These are phyloP conservation scores for Trichoderma asperellum DNA, from an alignment of 2,329 filamentous ascomycete species.

Conservation along the genomic window DNA sequence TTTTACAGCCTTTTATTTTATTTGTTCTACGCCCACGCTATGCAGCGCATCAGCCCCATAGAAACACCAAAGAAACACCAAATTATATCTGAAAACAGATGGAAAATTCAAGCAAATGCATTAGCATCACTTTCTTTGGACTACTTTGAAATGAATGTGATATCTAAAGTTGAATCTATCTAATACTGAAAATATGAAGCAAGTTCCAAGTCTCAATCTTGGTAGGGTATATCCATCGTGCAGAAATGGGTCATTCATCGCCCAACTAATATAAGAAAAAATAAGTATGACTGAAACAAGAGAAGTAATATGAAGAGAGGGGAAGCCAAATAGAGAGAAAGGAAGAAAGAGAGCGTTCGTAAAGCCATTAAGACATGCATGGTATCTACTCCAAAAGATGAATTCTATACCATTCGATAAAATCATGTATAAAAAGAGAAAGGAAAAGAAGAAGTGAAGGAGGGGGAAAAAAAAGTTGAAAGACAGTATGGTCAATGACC, in stretches of 20 bases:
- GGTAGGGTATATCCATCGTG: slow-evolving; percentile 19
- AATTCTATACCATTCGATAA: neutral
- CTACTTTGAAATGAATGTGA: neutral
- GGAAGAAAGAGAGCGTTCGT: neutral
- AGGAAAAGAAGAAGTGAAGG: neutral
- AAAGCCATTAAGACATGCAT: neutral
- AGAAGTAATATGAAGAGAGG: neutral
- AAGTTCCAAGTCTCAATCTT: neutral
- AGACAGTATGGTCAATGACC: neutral
- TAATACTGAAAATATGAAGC: neutral
- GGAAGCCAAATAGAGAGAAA: neutral
- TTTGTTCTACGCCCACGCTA: neutral
- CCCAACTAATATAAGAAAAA: neutral
- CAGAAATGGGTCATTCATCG: neutral
- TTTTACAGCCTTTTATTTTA: slow-evolving; percentile 13
- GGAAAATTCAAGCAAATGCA: neutral
- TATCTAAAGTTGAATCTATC: neutral
- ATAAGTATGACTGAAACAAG: neutral
- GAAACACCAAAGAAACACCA: no score
- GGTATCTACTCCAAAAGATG: neutral
- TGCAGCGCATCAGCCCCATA: neutral
- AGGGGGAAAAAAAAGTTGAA: neutral
- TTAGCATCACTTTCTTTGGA: neutral
- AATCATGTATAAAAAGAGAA: neutral
- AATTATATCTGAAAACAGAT: neutral